phyloP scores from a whole-genome alignment of 164 flowering plant species.

The Aristolochia californica region DNA sequence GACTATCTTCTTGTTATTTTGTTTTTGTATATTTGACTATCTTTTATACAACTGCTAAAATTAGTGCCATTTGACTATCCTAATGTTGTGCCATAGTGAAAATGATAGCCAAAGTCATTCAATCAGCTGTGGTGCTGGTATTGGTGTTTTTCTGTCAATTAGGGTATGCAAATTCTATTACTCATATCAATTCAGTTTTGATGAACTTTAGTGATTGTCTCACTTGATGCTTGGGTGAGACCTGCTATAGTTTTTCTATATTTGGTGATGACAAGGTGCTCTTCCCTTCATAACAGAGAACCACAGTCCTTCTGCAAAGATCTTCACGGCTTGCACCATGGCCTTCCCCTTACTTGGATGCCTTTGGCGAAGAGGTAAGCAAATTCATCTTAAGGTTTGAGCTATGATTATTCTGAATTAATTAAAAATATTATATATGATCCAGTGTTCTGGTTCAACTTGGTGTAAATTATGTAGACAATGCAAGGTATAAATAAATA shows the following conservation, averaged over 20 bases:
- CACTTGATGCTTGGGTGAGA: neutral
- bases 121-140: conserved; percentile 75
- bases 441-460: too few relatives aligned
- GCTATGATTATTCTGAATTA: too few relatives aligned
- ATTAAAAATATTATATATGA: too few relatives aligned
- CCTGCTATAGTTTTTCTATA: neutral
- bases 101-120: conserved; percentile 69
- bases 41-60: neutral
- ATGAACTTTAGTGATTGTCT: neutral
- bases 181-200: too few relatives aligned
- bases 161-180: conserved; percentile 34
- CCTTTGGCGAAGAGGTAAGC: conserved; percentile 92
- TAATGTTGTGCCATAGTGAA: conserved; percentile 31
- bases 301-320: conserved; percentile 78
- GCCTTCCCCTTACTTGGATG: conserved; percentile 94
- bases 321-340: conserved; percentile 72
- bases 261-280: neutral
- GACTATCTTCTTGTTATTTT: neutral
- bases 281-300: conserved; percentile 36
- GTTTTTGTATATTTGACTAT: neutral
- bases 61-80: neutral
- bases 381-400: neutral
- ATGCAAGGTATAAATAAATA: too few relatives aligned
- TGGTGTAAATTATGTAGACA: too few relatives aligned
- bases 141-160: conserved; percentile 74